Base-by-base conservation (phyloP, 2,329 filamentous ascomycete species). In the Verticillium tricorpus region DNA sequence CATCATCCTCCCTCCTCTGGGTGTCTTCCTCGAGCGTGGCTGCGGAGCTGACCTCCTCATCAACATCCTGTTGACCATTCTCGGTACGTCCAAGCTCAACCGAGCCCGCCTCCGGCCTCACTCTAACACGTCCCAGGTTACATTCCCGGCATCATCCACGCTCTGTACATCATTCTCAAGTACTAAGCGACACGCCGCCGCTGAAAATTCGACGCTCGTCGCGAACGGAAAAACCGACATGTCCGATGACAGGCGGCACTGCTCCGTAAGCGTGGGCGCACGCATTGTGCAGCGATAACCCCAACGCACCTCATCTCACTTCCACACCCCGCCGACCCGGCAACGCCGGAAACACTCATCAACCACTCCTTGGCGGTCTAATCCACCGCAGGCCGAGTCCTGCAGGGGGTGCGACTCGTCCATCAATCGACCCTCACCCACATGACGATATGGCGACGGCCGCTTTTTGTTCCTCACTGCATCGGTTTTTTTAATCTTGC, bases 11-110 rank as follows among this genome's bases (percentile, higher is more conserved):
- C 93, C 93, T 62, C 93, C 93, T 74, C 80, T 97, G 61, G 93
- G 93, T 81, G 93, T 97, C 76, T 95, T 96, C 85, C 90, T 97
- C 69, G 93, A 97, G 89, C 88, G 90, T 70, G 93, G 93, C 71
- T 96, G 93, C 80, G 89, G 89, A 74, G 87, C 89, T 68, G 91
- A 96, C 75, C 82, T 97, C 72, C 82, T 94, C 78, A 96, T 97
- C 86, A 96, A 96, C 88, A 91, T 96, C 78, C 84, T 93, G 72
- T 81, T 96, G 57, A 96, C 92, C 70, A 86, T 92, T 69, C 82
- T 92, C 69, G 82, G 81, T 83, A 80, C 67, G 79, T 68, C 45
- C 19, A 50, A 4, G 19, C n/a, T 50, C 5, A 9, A 22, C 7
- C 45, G 19, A 11, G 6, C 9, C n/a, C 45, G 9, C 12, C 12